Evolutionary conservation across 2,329 filamentous ascomycete genomes (phyloP), one percentile per base, ranked within the genome.

Genomic region (Fusarium pseudocircinatum): DNA sequence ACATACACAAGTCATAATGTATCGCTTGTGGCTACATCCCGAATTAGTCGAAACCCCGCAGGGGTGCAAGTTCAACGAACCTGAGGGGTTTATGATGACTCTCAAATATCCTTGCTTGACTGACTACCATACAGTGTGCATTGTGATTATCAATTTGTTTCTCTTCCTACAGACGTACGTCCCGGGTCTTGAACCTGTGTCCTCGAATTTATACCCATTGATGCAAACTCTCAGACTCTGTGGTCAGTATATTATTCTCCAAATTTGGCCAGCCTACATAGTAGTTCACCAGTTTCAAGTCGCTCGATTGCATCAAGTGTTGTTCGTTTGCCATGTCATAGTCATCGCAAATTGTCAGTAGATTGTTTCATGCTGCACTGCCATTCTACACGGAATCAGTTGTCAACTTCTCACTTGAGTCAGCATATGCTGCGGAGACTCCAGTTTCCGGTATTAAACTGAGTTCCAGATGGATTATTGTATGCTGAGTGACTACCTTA

Each of bases 1-100:
- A 50, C 47, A 18, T 32, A 50, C 16, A 10, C n/a, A 24, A 24
- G 47, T 50, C 16, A 49, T 73, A 62, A 74, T 62, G 72, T 54
- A 74, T 63, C 36, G 49, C 26, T 54, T 60, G 63, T 58, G 66
- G 57, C 34, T 54, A 60, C 60, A 74, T 49, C 63, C 53, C 65
- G 40, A 50, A 26, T 60, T 53, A 43, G 47, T 40, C 58, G 47
- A 59, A 46, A 56, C 69, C 44, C 47, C 52, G 63, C 72, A 77
- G 72, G 75, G 67, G 52, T 67, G 49, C n/a, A 63, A 71, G 58
- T 66, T 44, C n/a, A 62, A 69, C 61, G 75, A 77, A 77, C 75
- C 65, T 77, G 75, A 77, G 75, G 75, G 75, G 75, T 62, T 63
- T 68, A 61, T 30, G 37, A 39, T 32, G 47, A 56, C 16, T 42